phyloP scores from a whole-genome alignment of 306 rosid species.

The Trifolium subterraneum region DNA sequence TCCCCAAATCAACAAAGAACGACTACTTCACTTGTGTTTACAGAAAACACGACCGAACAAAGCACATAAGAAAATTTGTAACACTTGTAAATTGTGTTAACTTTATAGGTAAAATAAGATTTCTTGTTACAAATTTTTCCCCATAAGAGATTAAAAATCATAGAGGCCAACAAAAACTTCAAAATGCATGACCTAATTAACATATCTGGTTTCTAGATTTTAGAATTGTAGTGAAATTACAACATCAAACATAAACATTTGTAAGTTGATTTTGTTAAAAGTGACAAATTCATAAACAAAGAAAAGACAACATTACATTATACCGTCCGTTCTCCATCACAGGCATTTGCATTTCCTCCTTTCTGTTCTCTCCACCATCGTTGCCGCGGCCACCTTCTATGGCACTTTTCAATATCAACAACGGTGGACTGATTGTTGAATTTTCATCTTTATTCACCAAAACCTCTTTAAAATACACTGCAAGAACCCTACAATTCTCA shows the following conservation, averaged over 20 bases:
- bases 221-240: neutral
- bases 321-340: slow-evolving; percentile 71
- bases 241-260: neutral
- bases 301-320: slow-evolving; percentile 64
- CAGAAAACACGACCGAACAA: neutral
- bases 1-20: slow-evolving; percentile 1
- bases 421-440: slow-evolving; percentile 48
- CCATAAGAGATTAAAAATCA: neutral
- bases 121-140: neutral
- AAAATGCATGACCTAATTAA: neutral
- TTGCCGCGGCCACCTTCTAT: slow-evolving; percentile 6
- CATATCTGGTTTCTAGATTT: neutral
- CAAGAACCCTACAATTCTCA: slow-evolving; percentile 68
- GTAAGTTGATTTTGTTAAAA: slow-evolving; percentile 9
- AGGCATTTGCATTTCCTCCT: slow-evolving; percentile 45
- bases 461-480: slow-evolving; percentile 59
- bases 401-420: slow-evolving; percentile 41
- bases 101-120: neutral
- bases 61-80: too few relatives aligned
- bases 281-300: neutral
- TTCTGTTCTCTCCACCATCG: slow-evolving; percentile 7
- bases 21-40: neutral
- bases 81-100: too few relatives aligned
- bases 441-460: slow-evolving; percentile 45
- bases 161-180: neutral